phyloP scores from a whole-genome alignment of 2,329 filamentous ascomycete species.

The Nothophaeocryptopus gaeumannii region DNA sequence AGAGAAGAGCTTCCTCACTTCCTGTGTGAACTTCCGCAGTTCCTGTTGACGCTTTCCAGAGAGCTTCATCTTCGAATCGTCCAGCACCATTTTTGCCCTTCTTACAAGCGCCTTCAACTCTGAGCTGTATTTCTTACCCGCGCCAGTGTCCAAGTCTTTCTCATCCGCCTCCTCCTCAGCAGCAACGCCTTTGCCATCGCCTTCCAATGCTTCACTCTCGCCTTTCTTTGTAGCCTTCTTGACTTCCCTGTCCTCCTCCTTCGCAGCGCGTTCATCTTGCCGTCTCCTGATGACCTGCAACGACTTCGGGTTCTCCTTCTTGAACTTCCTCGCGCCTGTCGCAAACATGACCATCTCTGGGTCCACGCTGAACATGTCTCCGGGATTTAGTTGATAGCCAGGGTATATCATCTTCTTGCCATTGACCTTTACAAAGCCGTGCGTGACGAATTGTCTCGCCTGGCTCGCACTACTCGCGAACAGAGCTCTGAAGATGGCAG shows the following conservation, averaged over 20 bases:
- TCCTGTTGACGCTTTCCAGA: constrained; percentile 71
- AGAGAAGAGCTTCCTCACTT: constrained; percentile 62
- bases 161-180: constrained; percentile 13
- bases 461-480: constrained; percentile 93
- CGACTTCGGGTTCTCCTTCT: constrained; percentile 29
- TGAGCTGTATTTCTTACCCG: constrained; percentile 27
- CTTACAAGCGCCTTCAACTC: constrained; percentile 55
- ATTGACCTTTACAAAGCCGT: constrained; percentile 92
- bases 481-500: constrained; percentile 88
- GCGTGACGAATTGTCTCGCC: constrained; percentile 89
- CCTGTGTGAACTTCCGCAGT: constrained; percentile 68
- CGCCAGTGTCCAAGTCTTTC: constrained; percentile 6
- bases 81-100: constrained; percentile 61
- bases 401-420: constrained; percentile 95
- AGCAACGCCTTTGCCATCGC: constrained; percentile 22
- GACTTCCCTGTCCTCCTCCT: constrained; percentile 13
- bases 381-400: constrained; percentile 90
- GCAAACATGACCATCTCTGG: constrained; percentile 83
- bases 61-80: constrained; percentile 49
- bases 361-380: constrained; percentile 97
- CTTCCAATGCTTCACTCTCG: constrained; percentile 26
- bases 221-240: constrained; percentile 19
- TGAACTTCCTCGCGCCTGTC: constrained; percentile 63
- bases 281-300: constrained; percentile 21
- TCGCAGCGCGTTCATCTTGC: constrained; percentile 24